These are phyloP conservation scores for Candida andamanensis DNA, from an alignment of 805 yeast genomes.

Conservation along the genomic window DNA sequence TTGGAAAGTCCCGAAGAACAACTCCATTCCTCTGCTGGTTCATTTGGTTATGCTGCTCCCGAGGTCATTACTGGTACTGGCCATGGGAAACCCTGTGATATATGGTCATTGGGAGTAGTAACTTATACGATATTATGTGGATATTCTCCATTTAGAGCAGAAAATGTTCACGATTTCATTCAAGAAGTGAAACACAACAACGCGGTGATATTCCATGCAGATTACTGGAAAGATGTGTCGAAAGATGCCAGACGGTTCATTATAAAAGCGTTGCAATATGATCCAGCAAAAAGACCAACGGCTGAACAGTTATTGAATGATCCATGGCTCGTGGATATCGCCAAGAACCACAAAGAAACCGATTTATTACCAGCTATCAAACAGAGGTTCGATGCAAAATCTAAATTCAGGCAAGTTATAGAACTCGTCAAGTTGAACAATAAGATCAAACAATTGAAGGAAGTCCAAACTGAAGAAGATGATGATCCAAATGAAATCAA, in stretches of 20 bases:
- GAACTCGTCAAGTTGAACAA: slow-evolving; percentile 80
- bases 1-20: slow-evolving; percentile 55
- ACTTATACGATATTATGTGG: slow-evolving; percentile 89
- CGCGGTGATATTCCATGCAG: slow-evolving; percentile 80
- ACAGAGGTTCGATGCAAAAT: slow-evolving; percentile 78
- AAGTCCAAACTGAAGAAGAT: slow-evolving; percentile 53
- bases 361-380: slow-evolving; percentile 80
- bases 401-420: slow-evolving; percentile 79
- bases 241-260: slow-evolving; percentile 79
- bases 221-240: slow-evolving; percentile 81
- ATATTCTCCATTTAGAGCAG: slow-evolving; percentile 86
- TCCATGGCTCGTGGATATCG: slow-evolving; percentile 62
- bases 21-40: slow-evolving; percentile 75
- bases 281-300: slow-evolving; percentile 67
- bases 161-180: slow-evolving; percentile 73
- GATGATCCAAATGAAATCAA: slow-evolving; percentile 46
- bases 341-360: slow-evolving; percentile 41
- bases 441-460: slow-evolving; percentile 66
- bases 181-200: slow-evolving; percentile 68
- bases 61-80: slow-evolving; percentile 79
- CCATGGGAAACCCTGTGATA: slow-evolving; percentile 93
- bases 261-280: slow-evolving; percentile 58
- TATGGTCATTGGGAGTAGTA: slow-evolving; percentile 94
- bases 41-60: slow-evolving; percentile 96
- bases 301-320: slow-evolving; percentile 60